Evolutionary conservation across 2,329 filamentous ascomycete genomes (phyloP).

Genomic region (Atkinsonella hypoxylon): DNA sequence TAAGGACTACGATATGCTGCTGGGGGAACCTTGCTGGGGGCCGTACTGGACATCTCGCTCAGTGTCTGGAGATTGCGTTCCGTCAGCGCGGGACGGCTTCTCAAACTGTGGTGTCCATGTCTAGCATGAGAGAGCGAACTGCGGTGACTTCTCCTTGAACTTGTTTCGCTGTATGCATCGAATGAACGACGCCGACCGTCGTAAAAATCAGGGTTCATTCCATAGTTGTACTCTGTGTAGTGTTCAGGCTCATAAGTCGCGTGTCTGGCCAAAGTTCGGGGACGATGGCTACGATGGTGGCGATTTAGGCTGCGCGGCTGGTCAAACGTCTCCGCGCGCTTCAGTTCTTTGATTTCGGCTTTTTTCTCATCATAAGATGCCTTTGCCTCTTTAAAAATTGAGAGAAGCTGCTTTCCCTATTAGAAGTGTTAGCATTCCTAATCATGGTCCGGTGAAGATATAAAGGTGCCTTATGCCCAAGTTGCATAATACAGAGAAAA

Average conservation of each 20-base stretch:
- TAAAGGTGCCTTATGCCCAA: not conserved
- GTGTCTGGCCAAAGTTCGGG: constrained; percentile 1
- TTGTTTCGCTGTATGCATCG: constrained; percentile 22
- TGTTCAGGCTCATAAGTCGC: constrained; percentile 11
- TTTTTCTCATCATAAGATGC: constrained; percentile 81
- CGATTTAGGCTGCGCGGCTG: constrained; percentile 12
- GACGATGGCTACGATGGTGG: not conserved
- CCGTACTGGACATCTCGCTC: constrained; percentile 38
- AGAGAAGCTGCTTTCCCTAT: constrained; percentile 80
- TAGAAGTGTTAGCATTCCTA: not conserved
- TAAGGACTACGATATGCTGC: constrained; percentile 28
- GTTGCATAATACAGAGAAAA: not conserved
- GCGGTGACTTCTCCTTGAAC: constrained; percentile 30
- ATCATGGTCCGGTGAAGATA: not conserved
- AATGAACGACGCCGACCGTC: constrained; percentile 21
- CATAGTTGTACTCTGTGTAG: constrained; percentile 21
- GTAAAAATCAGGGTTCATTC: constrained; percentile 16
- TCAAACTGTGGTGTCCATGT: constrained; percentile 18
- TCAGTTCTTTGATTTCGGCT: constrained; percentile 58
- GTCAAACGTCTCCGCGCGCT: constrained; percentile 50
- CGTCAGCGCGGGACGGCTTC: constrained; percentile 33
- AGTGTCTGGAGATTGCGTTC: constrained; percentile 39
- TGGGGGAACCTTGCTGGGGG: constrained; percentile 31
- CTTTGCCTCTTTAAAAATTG: constrained; percentile 86
- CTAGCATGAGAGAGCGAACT: constrained; percentile 23